These are phyloP conservation scores for Bipolaris oryzae DNA, from an alignment of 2,329 filamentous ascomycete genomes.

Conservation along the genomic window DNA sequence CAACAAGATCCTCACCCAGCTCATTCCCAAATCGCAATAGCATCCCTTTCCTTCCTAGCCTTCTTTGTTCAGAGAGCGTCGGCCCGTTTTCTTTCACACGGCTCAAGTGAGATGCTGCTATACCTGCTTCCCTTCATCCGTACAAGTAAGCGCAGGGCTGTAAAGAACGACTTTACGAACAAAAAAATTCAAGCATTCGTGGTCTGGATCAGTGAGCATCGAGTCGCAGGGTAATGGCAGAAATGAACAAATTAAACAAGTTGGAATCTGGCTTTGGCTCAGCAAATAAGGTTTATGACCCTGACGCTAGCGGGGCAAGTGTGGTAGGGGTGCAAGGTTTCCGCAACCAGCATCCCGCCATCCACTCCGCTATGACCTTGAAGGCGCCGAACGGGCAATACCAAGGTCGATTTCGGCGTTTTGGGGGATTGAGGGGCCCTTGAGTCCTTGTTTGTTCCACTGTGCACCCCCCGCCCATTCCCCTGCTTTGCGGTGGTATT, in stretches of 20 bases:
- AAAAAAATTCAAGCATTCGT: background rate
- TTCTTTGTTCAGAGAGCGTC: background rate
- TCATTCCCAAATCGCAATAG: background rate
- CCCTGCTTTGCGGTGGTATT: conserved; percentile 17
- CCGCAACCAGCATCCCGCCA: conserved; percentile 9
- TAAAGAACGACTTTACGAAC: background rate
- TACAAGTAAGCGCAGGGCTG: background rate
- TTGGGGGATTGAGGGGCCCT: conserved; percentile 7
- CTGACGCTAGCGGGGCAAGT: conserved; percentile 1
- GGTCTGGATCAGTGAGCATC: background rate
- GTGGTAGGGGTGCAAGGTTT: conserved; percentile 15
- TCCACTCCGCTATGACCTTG: conserved; percentile 7
- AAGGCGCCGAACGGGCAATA: conserved; percentile 5
- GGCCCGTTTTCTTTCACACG: background rate
- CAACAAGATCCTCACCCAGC: background rate
- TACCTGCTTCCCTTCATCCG: background rate
- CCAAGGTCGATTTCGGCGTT: background rate
- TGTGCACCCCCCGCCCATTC: conserved; percentile 4
- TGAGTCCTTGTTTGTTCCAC: background rate
- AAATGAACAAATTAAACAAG: background rate
- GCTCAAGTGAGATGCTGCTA: too few relatives aligned
- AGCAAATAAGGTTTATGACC: conserved; percentile 1
- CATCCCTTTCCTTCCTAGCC: background rate
- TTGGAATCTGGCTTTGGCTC: background rate
- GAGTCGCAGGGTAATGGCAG: background rate